Conservation (phyloP, 345 rosid genomes). For the Pistacia integerrima region DNA sequence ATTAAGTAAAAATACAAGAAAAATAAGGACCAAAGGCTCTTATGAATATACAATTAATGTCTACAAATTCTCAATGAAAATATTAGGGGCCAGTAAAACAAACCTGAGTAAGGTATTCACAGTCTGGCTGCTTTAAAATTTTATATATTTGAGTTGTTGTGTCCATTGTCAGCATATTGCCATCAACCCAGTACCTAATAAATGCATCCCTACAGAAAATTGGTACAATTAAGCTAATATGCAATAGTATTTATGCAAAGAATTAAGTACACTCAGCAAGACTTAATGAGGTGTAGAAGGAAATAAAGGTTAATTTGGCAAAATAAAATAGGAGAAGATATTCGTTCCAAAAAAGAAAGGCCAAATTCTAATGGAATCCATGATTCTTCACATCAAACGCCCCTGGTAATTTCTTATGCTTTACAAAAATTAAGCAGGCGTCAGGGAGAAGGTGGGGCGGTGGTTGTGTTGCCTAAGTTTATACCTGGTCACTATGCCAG, state of each 20-base stretch:
- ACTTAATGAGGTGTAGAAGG: slow-evolving; percentile 2
- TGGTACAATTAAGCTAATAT: slow-evolving; percentile 5
- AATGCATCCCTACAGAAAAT: slow-evolving; percentile 64
- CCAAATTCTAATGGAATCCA: not conserved
- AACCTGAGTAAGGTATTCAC: slow-evolving; percentile 80
- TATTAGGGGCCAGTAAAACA: slow-evolving; percentile 13
- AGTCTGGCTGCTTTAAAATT: slow-evolving; percentile 71
- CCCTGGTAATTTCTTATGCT: no score
- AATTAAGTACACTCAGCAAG: not conserved
- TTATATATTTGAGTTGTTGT: slow-evolving; percentile 59
- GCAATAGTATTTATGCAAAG: slow-evolving; percentile 1
- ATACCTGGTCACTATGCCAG: slow-evolving; percentile 79
- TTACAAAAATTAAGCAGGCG: no score
- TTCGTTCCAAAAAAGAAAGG: not conserved
- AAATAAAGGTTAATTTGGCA: not conserved
- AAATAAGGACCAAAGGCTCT: slow-evolving; percentile 3
- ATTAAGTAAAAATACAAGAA: not conserved
- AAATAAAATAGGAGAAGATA: not conserved
- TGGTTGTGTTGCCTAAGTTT: slow-evolving; percentile 6
- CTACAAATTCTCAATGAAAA: slow-evolving; percentile 1
- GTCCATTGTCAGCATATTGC: slow-evolving; percentile 74
- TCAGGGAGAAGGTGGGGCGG: not conserved
- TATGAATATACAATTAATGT: not conserved
- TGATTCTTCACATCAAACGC: not conserved
- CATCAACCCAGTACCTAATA: slow-evolving; percentile 70